Evolutionary conservation across 257 asterid genomes (phyloP), one percentile per base, ranked within the genome.

Genomic region (Prunella vulgaris): DNA sequence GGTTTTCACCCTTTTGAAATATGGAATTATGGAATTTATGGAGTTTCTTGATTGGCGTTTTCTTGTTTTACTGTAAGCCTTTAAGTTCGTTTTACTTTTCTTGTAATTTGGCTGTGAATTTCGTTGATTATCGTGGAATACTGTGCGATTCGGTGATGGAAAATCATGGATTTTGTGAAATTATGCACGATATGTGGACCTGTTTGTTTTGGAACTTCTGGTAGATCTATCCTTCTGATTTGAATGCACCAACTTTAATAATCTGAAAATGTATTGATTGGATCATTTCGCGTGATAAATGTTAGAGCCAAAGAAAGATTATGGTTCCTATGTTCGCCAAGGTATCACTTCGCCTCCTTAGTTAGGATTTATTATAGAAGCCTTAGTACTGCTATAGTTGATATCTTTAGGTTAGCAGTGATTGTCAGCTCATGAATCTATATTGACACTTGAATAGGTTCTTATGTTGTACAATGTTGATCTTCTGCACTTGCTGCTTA

Each of bases 21-120:
- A 59, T 64, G 76, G 79, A 66, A 58, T 74, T 52, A 9, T 66
- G 68, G 70, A 60, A 49, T 65, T 66, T 78, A 73, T 70, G 74
- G 68, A 62, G 52, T 70, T 74, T 69, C 66, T 67, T 78, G 51
- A 53, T 71, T 58, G 67, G 38, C 72, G 58, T 69, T 53, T 73
- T 59, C 57, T 8, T 28, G 37, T 30, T 42, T 66, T 62, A n/a
- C 61, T 60, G 73, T 74, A 53, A 60, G 49, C 61, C 40, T 64
- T 68, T 44, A n/a, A n/a, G 67, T 69, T 13, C 22, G 51, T 18
- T 61, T 64, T 56, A 15, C 42, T 32, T 52, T 27, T 56, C 7
- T 66, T 60, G 17, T 25, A 5, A 10, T 24, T 73, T 49, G 38
- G 20, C 33, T 56, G 9, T 61, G 33, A 10, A 61, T 33, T 14